These are phyloP conservation scores for Thermothielavioides terrestris DNA, from an alignment of 495 filamentous ascomycete genomes.

Conservation along the genomic window DNA sequence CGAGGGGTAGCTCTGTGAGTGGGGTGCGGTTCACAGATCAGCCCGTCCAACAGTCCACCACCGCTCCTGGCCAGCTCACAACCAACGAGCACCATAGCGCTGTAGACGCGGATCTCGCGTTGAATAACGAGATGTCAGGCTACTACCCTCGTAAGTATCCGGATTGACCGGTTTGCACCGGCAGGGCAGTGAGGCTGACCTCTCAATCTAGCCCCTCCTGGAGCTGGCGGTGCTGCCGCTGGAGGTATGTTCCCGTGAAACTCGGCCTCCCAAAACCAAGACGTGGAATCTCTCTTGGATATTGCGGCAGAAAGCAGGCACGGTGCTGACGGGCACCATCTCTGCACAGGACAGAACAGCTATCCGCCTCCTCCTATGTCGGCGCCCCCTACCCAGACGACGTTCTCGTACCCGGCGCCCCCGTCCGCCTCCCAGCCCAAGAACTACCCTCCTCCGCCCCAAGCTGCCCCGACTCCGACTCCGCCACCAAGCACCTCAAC, in stretches of 20 bases:
- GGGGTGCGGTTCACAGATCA: slow-evolving; percentile 9
- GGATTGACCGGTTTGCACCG: background rate
- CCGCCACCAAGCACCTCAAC: slow-evolving; percentile 22
- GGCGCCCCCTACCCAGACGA: slow-evolving; percentile 38
- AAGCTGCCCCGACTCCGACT: slow-evolving; percentile 14
- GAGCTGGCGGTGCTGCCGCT: slow-evolving; percentile 12
- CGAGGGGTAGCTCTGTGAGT: background rate
- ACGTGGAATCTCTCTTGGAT: background rate
- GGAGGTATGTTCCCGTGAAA: slow-evolving; percentile 16
- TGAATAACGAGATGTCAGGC: slow-evolving; percentile 16
- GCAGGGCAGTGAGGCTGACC: slow-evolving; percentile 6
- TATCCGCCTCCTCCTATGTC: slow-evolving; percentile 31
- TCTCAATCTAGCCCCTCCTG: slow-evolving; percentile 17
- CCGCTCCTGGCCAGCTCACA: background rate
- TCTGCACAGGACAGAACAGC: slow-evolving; percentile 13
- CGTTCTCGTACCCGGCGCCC: slow-evolving; percentile 37
- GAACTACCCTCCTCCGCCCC: slow-evolving; percentile 27
- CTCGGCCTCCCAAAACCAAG: background rate
- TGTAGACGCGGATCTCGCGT: too few relatives aligned
- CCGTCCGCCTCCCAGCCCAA: slow-evolving; percentile 23
- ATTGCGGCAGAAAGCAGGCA: background rate
- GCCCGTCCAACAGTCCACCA: background rate
- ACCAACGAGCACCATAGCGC: background rate
- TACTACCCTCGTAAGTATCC: slow-evolving; percentile 32
- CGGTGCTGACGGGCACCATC: background rate